These are phyloP conservation scores for Skeletonema marinoi DNA, from an alignment of 108 stramenopile genomes.

Conservation along the genomic window DNA sequence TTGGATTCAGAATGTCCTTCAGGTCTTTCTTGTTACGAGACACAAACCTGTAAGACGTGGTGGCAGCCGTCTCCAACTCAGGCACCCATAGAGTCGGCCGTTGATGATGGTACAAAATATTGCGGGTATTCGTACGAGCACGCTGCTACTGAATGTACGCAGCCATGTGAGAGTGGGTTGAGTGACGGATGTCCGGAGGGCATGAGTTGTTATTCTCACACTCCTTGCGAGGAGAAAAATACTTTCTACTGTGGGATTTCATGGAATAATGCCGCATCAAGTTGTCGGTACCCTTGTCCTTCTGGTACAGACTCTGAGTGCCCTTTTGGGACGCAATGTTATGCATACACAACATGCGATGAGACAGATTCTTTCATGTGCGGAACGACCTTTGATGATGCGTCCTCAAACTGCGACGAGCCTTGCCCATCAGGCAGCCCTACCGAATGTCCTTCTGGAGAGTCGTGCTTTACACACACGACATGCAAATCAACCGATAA, in stretches of 20 bases:
- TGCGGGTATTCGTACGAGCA: conserved; percentile 42
- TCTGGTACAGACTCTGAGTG: conserved; percentile 42
- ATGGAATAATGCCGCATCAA: conserved; percentile 53
- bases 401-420: conserved; percentile 55
- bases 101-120: conserved; percentile 47
- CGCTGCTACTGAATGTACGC: conserved; percentile 31
- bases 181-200: conserved; percentile 39
- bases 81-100: conserved; percentile 24
- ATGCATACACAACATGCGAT: conserved; percentile 50
- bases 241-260: conserved; percentile 48
- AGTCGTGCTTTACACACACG: conserved; percentile 83
- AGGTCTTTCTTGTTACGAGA: conserved; percentile 39
- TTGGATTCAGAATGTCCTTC: conserved; percentile 36
- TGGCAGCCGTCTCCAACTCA: conserved; percentile 13
- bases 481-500: conserved; percentile 54
- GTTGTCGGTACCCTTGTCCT: conserved; percentile 46
- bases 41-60: conserved; percentile 29
- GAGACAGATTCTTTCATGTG: conserved; percentile 61
- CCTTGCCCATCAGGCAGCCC: conserved; percentile 77
- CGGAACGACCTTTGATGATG: conserved; percentile 81
- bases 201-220: conserved; percentile 47
- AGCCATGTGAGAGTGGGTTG: conserved; percentile 35
- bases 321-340: conserved; percentile 42
- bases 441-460: conserved; percentile 67
- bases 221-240: conserved; percentile 48